Conservation (phyloP, 805 yeast species). For the Lipomyces yamanashiensis region DNA sequence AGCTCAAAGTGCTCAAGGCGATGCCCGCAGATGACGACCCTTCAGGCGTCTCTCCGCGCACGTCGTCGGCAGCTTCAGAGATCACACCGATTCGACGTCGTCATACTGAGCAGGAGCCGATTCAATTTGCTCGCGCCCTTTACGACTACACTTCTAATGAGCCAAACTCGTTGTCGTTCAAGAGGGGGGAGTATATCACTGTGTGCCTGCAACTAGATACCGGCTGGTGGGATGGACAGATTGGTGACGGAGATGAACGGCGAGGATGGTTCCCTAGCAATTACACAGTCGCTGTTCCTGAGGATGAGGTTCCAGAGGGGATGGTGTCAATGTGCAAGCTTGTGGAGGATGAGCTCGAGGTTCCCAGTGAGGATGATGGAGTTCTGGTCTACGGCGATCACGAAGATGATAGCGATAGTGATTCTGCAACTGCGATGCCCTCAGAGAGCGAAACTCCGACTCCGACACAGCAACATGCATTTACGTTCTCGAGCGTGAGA, state of each 20-base stretch:
- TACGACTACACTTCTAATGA: slow-evolving; percentile 80
- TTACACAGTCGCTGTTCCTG: slow-evolving; percentile 51
- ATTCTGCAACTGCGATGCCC: slow-evolving; percentile 1
- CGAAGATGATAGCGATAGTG: slow-evolving; percentile 3
- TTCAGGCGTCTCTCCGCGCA: not conserved
- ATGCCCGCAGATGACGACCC: slow-evolving; percentile 10
- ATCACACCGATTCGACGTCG: not conserved
- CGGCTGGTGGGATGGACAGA: slow-evolving; percentile 54
- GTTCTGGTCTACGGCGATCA: not conserved
- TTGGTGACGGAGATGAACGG: slow-evolving; percentile 40
- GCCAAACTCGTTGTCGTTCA: slow-evolving; percentile 54
- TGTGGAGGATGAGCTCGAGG: slow-evolving; percentile 7
- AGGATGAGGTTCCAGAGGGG: slow-evolving; percentile 14
- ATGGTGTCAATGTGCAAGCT: slow-evolving; percentile 9
- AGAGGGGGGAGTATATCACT: slow-evolving; percentile 46
- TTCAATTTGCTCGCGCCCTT: slow-evolving; percentile 69
- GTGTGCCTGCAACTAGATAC: slow-evolving; percentile 48
- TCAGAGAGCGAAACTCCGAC: slow-evolving; percentile 3
- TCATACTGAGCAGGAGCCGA: slow-evolving; percentile 22
- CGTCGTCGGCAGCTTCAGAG: not conserved
- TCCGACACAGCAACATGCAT: not conserved
- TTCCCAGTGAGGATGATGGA: slow-evolving; percentile 3
- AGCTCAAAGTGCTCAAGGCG: not conserved
- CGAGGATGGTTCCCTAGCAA: slow-evolving; percentile 54
- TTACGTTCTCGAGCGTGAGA: slow-evolving; percentile 1